phyloP scores from a whole-genome alignment of 495 filamentous ascomycete genomes.

The Daldinia decipiens region DNA sequence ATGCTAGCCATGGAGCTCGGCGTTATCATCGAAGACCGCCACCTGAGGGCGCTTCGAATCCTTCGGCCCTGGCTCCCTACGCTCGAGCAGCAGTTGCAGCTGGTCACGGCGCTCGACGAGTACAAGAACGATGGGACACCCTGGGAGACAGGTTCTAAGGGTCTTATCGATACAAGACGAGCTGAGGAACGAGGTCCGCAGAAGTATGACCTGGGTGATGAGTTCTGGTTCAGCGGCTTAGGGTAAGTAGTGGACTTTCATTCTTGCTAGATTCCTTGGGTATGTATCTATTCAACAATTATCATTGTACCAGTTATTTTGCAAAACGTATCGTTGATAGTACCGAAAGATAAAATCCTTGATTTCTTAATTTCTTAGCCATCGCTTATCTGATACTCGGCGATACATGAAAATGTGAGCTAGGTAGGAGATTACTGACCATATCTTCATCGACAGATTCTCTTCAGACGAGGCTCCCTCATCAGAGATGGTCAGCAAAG shows the following conservation, averaged over 20 bases:
- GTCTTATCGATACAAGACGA: neutral
- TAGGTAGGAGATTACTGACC: neutral
- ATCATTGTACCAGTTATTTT: neutral
- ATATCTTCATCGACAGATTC: slow-evolving; percentile 13
- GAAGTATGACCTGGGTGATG: slow-evolving; percentile 24
- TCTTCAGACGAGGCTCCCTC: slow-evolving; percentile 24
- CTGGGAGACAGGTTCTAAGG: slow-evolving; percentile 34
- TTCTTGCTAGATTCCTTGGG: neutral
- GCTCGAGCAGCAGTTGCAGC: slow-evolving; percentile 40
- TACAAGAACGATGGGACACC: slow-evolving; percentile 43
- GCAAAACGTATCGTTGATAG: too few relatives aligned
- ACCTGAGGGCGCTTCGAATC: slow-evolving; percentile 20
- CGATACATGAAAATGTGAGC: neutral
- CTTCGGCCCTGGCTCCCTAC: slow-evolving; percentile 38
- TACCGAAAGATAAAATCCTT: too few relatives aligned
- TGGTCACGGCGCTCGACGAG: slow-evolving; percentile 33
- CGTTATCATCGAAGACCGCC: slow-evolving; percentile 18
- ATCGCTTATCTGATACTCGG: neutral
- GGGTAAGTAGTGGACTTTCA: slow-evolving; percentile 30
- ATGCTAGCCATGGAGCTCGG: slow-evolving; percentile 38
- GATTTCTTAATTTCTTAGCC: too few relatives aligned
- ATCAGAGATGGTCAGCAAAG: slow-evolving; percentile 20
- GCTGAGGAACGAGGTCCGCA: neutral
- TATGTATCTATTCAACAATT: neutral
- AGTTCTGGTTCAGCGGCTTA: slow-evolving; percentile 36